A percentile compares a stretch with the other conserved stretches of the same genome.
These are phyloP conservation scores for Cystobasidium slooffiae DNA, from an alignment of 1,284 basidiomycete species.

Conservation along the genomic window DNA sequence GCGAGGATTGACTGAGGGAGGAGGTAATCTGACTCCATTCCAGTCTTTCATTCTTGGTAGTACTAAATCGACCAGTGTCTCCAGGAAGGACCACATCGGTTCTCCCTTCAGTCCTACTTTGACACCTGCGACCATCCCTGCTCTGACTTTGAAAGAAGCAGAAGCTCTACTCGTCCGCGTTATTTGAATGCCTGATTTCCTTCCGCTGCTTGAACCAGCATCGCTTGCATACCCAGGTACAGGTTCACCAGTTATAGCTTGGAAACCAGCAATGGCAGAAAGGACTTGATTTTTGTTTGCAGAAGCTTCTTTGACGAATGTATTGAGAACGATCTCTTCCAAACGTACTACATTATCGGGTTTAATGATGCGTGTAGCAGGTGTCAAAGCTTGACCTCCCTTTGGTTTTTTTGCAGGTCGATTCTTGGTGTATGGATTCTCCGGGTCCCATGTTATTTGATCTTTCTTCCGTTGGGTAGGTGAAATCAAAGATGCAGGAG, in stretches of 20 bases:
- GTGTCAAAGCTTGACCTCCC: slow-evolving; percentile 69
- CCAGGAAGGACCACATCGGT: slow-evolving; percentile 92
- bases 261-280: slow-evolving; percentile 80
- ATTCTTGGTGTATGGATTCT: slow-evolving; percentile 76
- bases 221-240: slow-evolving; percentile 61
- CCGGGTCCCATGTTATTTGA: slow-evolving; percentile 72
- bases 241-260: slow-evolving; percentile 84
- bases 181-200: slow-evolving; percentile 74
- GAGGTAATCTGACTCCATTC: slow-evolving; percentile 74
- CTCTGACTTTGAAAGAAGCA: slow-evolving; percentile 80
- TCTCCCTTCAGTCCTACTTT: slow-evolving; percentile 88
- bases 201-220: slow-evolving; percentile 62
- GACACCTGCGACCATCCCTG: slow-evolving; percentile 79
- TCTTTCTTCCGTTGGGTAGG: slow-evolving; percentile 56
- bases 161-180: slow-evolving; percentile 77
- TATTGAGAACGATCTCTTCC: slow-evolving; percentile 82
- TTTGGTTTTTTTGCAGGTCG: slow-evolving; percentile 73
- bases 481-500: slow-evolving; percentile 50
- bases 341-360: slow-evolving; percentile 73
- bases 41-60: slow-evolving; percentile 91
- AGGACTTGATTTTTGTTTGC: slow-evolving; percentile 76
- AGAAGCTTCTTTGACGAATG: slow-evolving; percentile 71
- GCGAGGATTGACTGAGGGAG: slow-evolving; percentile 57
- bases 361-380: slow-evolving; percentile 64
- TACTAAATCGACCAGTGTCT: slow-evolving; percentile 88